Evolutionary conservation across 2,329 filamentous ascomycete genomes (phyloP).

Genomic region (Sporothrix schenckii): DNA sequence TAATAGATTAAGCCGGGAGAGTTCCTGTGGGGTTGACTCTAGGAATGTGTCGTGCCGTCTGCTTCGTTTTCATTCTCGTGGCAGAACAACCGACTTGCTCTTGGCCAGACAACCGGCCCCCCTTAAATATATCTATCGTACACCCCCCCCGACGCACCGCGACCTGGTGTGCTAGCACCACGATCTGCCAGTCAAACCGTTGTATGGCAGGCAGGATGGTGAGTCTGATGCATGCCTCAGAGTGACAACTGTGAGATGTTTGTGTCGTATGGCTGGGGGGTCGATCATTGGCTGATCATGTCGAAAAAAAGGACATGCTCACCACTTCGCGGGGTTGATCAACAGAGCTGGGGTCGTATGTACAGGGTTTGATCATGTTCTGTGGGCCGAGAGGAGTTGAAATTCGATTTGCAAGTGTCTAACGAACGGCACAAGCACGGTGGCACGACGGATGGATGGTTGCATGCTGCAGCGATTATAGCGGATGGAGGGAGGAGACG

Average conservation of each 20-base stretch:
- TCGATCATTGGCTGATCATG: constrained; percentile 13
- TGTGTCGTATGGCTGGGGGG: not conserved
- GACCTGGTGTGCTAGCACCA: not conserved
- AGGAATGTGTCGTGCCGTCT: not conserved
- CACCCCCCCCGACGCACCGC: not conserved
- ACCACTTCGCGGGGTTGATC: constrained; percentile 5
- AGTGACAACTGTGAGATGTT: not conserved
- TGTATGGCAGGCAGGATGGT: not conserved
- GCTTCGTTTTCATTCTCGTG: not conserved
- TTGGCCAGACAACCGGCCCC: not conserved
- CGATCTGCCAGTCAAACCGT: not conserved
- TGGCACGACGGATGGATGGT: constrained; percentile 2
- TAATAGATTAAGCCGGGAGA: not conserved
- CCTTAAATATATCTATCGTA: constrained; percentile 8
- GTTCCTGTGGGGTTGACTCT: not conserved
- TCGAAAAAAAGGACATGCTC: not conserved
- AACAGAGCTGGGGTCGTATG: not conserved
- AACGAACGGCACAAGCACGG: not conserved
- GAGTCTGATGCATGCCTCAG: not conserved
- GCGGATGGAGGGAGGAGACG: not conserved
- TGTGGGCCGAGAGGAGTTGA: not conserved
- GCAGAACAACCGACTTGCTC: not conserved
- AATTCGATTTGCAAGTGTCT: not conserved
- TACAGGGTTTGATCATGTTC: constrained; percentile 1
- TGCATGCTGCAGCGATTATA: not conserved